Evolutionary conservation across 2,329 filamentous ascomycete species (phyloP), one percentile per base, ranked within the genome.

Genomic region (Magnaporthiopsis rhizophila): DNA sequence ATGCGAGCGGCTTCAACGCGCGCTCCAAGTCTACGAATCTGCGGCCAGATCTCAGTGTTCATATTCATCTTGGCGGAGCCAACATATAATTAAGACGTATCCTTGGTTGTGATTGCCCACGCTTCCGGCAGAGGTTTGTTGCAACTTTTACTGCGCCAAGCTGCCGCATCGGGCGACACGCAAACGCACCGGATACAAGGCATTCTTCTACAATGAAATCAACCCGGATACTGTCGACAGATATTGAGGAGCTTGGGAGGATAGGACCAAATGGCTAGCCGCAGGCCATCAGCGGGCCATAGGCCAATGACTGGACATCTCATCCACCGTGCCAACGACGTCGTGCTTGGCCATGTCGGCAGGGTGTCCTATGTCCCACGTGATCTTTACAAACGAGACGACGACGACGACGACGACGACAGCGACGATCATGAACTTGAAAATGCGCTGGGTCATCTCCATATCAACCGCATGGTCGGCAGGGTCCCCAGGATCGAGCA

Each of bases 321-420:
- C 3, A 59, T n/a, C 64, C 74, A 74, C 64, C 73, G 76, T 57
- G 71, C 76, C 53, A 77, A 75, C 69, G 77, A 82, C 74, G 76
- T 85, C 62, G 76, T 79, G 64, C 81, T 80, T 69, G 84, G 84
- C 72, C 81, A 84, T 69, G 76, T 82, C 65, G 84, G 83, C 65
- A 74, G 77, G 64, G 71, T 80, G 58, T 73, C 74, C 8, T 86
- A 86, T 68, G 69, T 74, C 64, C 66, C 69, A 63, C 32, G 32
- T 26, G 24, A 45, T 45, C 21, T 53, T 9, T 13, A 36, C 34
- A 34, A 24, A 53, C 68, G 70, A 15, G 70, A 73, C 5, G 61
- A 68, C 13, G 65, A 62, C 60, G 58, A 73, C 1, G 73, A 79
- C 1, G 72, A 73, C 1, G 73, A 79, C 1, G 72, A 73, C 3